Conservation (phyloP, 2,329 filamentous ascomycete species). For the Emmonsiellopsis sp. region DNA sequence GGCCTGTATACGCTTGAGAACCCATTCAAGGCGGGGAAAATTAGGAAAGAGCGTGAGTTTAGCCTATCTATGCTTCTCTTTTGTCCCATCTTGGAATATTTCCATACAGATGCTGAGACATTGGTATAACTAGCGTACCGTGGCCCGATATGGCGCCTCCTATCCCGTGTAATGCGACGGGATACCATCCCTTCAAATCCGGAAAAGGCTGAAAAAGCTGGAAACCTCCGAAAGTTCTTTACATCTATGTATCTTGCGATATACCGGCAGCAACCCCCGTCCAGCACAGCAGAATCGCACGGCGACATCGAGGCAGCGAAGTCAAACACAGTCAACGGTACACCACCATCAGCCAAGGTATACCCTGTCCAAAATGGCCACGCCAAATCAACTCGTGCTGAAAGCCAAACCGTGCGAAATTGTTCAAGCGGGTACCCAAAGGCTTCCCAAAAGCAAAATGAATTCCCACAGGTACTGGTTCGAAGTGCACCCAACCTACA, state of each 20-base stretch:
- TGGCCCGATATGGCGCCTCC: background rate
- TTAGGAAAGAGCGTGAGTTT: background rate
- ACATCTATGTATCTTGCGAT: background rate
- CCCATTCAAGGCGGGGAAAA: background rate
- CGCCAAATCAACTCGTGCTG: background rate
- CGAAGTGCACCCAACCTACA: background rate
- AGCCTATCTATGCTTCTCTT: background rate
- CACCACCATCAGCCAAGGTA: background rate
- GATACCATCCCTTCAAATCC: background rate
- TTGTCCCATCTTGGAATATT: background rate
- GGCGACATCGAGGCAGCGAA: background rate
- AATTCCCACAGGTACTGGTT: background rate
- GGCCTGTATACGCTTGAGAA: background rate
- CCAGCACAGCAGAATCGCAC: background rate
- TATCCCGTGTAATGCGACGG: background rate
- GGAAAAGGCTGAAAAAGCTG: background rate
- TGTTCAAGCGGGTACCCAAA: background rate
- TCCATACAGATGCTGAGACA: background rate
- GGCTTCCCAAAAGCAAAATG: background rate
- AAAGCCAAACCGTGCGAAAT: background rate
- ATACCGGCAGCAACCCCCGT: background rate
- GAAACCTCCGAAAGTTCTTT: background rate
- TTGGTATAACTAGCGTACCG: background rate
- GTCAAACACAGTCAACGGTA: background rate
- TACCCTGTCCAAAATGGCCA: background rate